Conservation (phyloP, 225 moss, liverwort and hornwort species). For the Pseudisothecium myosuroides region DNA sequence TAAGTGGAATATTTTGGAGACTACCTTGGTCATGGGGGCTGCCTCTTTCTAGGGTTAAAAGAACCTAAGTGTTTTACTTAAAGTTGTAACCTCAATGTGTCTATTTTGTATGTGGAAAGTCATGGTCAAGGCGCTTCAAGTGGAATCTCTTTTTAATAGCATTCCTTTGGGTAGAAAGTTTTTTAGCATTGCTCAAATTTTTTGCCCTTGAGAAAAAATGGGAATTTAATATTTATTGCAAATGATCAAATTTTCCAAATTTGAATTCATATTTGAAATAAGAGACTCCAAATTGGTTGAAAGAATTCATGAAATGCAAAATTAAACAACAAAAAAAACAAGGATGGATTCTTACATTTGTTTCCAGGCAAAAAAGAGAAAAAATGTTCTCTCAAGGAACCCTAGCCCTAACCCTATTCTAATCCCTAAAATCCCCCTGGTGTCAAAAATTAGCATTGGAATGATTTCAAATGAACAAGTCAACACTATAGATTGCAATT, state of each 20-base stretch:
- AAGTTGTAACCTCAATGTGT: neutral
- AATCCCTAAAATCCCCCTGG: neutral
- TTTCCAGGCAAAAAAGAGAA: fast-evolving
- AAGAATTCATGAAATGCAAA: neutral
- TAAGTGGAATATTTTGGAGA: neutral
- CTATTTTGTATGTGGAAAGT: neutral
- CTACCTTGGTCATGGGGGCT: neutral
- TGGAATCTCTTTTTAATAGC: no score
- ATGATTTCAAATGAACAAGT: neutral
- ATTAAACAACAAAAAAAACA: neutral
- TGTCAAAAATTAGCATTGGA: fast-evolving
- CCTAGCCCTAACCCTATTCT: neutral
- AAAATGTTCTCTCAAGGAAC: fast-evolving
- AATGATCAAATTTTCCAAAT: neutral
- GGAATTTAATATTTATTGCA: neutral
- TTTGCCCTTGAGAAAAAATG: no score
- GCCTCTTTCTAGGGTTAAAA: neutral
- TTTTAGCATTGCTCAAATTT: neutral
- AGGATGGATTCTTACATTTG: neutral
- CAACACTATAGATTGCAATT: neutral
- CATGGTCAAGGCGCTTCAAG: fast-evolving
- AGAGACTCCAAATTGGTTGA: neutral
- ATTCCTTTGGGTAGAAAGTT: neutral
- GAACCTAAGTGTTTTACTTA: neutral
- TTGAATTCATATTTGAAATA: neutral